Percentiles rank a stretch among this genome's conserved stretches.
These are phyloP conservation scores for Dactylorhiza incarnata DNA, from an alignment of 106 monocot genomes.

Conservation along the genomic window DNA sequence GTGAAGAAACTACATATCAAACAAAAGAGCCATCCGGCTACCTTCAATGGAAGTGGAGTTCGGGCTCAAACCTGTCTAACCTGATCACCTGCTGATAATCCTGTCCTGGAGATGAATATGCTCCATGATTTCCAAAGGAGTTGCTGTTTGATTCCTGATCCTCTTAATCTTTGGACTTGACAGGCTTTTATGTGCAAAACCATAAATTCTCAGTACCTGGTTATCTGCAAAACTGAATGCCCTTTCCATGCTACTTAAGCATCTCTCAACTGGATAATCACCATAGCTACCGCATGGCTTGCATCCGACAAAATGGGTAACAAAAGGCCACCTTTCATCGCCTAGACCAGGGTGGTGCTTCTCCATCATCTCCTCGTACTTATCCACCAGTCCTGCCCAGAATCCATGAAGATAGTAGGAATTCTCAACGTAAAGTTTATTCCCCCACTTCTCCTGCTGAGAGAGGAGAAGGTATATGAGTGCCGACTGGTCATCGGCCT, in stretches of 20 bases:
- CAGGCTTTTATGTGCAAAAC: slow-evolving; percentile 48
- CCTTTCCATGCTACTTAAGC: slow-evolving; percentile 65
- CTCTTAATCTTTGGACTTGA: slow-evolving; percentile 40
- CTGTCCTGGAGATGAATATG: slow-evolving; percentile 13
- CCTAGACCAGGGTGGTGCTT: slow-evolving; percentile 66
- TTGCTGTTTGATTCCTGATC: slow-evolving; percentile 27
- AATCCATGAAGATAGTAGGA: slow-evolving; percentile 72
- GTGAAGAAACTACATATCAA: slow-evolving; percentile 5
- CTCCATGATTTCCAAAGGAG: slow-evolving; percentile 39
- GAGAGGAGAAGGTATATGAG: slow-evolving; percentile 59
- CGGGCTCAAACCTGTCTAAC: no score
- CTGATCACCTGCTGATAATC: slow-evolving; percentile 6
- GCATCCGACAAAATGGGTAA: slow-evolving; percentile 77
- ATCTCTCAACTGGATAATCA: slow-evolving; percentile 64
- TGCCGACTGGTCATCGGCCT: slow-evolving; percentile 86
- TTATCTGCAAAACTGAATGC: slow-evolving; percentile 83
- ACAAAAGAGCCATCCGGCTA: slow-evolving; percentile 10
- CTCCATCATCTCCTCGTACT: slow-evolving; percentile 85
- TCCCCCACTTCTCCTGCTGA: slow-evolving; percentile 50
- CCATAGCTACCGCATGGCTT: slow-evolving; percentile 75
- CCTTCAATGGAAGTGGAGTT: slow-evolving; percentile 4
- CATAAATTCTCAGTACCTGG: slow-evolving; percentile 62
- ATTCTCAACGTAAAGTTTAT: slow-evolving; percentile 53
- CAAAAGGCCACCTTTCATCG: slow-evolving; percentile 75
- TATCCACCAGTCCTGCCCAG: slow-evolving; percentile 68